Evolutionary conservation across 495 filamentous ascomycete species (phyloP).

Genomic region (Neurospora tetraspora): DNA sequence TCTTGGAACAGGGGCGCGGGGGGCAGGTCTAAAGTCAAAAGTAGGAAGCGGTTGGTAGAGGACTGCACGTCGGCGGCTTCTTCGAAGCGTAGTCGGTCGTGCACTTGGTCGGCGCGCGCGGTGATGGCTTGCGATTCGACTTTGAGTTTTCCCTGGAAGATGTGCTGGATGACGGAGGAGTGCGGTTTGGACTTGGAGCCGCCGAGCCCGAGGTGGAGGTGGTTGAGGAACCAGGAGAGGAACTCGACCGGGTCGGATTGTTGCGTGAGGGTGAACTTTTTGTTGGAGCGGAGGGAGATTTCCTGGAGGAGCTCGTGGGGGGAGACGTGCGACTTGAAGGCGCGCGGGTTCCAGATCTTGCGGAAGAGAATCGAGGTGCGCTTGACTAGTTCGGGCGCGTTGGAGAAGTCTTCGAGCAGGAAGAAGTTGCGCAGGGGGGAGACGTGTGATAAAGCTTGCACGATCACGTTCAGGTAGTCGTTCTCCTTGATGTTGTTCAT

Average conservation of each 20-base stretch:
- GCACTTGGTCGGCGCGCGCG: conserved; percentile 67
- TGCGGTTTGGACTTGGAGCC: conserved; percentile 80
- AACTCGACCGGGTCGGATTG: conserved; percentile 97
- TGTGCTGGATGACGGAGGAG: conserved; percentile 71
- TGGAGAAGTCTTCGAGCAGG: conserved; percentile 68
- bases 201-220: conserved; percentile 83
- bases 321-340: conserved; percentile 94
- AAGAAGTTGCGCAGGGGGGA: conserved; percentile 85
- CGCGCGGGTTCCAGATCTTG: conserved; percentile 96
- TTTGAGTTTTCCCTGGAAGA: conserved; percentile 87
- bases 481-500: conserved; percentile 99
- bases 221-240: conserved; percentile 92
- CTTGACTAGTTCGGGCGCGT: conserved; percentile 48
- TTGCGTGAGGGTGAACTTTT: conserved; percentile 81
- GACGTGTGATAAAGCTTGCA: conserved; percentile 90
- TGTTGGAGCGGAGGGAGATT: conserved; percentile 78
- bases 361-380: conserved; percentile 84
- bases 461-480: conserved; percentile 93
- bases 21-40: conserved; percentile 87
- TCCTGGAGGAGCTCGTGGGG: conserved; percentile 96
- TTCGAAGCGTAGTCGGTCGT: conserved; percentile 86
- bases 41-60: conserved; percentile 67
- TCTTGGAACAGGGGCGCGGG: conserved; percentile 96
- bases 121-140: conserved; percentile 94
- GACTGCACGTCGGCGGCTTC: conserved; percentile 75